Percentiles rank a stretch among this genome's conserved stretches.
Evolutionary conservation across 305 asterid genomes (phyloP).

Genomic region (Andrographis paniculata): DNA sequence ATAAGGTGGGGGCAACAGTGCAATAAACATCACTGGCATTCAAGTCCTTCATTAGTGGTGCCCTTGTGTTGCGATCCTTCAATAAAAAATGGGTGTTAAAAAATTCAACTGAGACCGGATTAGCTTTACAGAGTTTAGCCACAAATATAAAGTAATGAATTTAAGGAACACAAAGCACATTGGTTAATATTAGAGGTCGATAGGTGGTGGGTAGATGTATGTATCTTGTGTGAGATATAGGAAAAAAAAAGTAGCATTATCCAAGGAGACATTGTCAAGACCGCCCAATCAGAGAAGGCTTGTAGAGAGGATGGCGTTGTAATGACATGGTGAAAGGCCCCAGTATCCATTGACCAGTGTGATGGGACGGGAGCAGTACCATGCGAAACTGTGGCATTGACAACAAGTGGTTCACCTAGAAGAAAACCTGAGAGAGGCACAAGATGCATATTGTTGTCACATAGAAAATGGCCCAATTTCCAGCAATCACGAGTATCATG

Average conservation of each 20-base stretch:
- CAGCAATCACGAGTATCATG: constrained; percentile 4
- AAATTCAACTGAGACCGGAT: constrained; percentile 1
- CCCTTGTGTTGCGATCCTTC: constrained; percentile 4
- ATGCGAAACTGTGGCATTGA: background rate
- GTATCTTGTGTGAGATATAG: constrained; percentile 1
- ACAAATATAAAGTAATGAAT: background rate
- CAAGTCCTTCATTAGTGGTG: constrained; percentile 1
- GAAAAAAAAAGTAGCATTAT: background rate
- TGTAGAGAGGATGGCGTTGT: constrained; percentile 1
- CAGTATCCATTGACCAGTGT: constrained; percentile 1
- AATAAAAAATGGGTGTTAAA: background rate
- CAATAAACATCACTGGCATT: constrained; percentile 3
- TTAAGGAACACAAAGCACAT: constrained; percentile 1
- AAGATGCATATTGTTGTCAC: constrained; percentile 2
- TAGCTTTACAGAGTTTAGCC: constrained; percentile 2
- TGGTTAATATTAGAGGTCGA: constrained; percentile 2
- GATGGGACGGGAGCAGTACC: background rate
- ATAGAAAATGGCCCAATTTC: background rate
- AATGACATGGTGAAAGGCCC: constrained; percentile 1
- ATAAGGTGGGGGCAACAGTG: background rate
- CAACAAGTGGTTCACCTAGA: background rate
- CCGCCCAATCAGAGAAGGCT: constrained; percentile 2
- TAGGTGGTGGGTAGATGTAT: constrained; percentile 1
- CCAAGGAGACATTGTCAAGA: background rate
- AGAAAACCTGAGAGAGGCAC: background rate